phyloP scores from a whole-genome alignment of 352 stramenopile genomes.

The Phytophthora colocasiae region DNA sequence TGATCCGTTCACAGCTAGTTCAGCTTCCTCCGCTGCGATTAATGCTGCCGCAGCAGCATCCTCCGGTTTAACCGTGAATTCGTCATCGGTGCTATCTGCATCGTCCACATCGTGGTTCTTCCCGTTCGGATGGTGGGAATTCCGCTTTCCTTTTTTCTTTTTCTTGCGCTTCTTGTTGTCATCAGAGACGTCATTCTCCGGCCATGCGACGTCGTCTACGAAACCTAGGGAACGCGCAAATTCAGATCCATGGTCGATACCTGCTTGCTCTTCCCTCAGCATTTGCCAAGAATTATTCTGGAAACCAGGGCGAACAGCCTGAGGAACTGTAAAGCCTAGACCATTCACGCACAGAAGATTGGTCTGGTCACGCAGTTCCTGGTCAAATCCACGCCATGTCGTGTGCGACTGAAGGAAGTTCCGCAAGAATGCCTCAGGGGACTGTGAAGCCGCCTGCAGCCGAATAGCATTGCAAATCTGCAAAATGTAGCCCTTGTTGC shows the following conservation, averaged over 20 bases:
- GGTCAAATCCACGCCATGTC: constrained; percentile 80
- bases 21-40: constrained; percentile 37
- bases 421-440: constrained; percentile 88
- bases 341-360: constrained; percentile 62
- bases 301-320: constrained; percentile 62
- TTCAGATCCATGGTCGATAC: constrained; percentile 86
- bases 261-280: constrained; percentile 58
- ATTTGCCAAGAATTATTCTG: constrained; percentile 75
- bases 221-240: constrained; percentile 84
- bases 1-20: constrained; percentile 33
- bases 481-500: constrained; percentile 90
- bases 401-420: constrained; percentile 92
- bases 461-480: constrained; percentile 91
- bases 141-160: constrained; percentile 68
- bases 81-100: constrained; percentile 33
- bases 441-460: constrained; percentile 87
- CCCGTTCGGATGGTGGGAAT: constrained; percentile 26
- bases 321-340: constrained; percentile 80
- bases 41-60: constrained; percentile 34
- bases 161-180: constrained; percentile 82
- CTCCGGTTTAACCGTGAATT: constrained; percentile 35
- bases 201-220: constrained; percentile 86
- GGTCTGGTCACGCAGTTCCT: constrained; percentile 69
- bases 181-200: constrained; percentile 60
- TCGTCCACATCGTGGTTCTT: constrained; percentile 26